Evolutionary conservation across 139 green algal species (phyloP), one percentile per base, ranked within the genome.

Genomic region (Microglena sp.): DNA sequence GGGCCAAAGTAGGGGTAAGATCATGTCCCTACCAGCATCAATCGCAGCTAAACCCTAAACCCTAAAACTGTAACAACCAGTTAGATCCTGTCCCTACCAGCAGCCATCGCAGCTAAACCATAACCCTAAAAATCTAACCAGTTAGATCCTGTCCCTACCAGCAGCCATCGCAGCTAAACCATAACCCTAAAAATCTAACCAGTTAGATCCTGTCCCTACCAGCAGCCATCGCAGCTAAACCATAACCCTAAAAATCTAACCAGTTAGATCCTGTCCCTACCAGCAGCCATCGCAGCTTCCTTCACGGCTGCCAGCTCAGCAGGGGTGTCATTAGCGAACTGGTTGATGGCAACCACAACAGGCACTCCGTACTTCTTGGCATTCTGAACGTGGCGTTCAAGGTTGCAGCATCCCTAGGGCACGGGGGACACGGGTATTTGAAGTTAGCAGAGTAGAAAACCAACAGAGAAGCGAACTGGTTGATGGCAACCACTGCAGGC

Each of bases 271-370:
- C n/a, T n/a, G n/a, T n/a, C n/a, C n/a, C n/a, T 54, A 79, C 73
- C 74, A 36, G 74, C 68, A 24, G 53, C 74, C 62, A 82, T 24
- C 0, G 78, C 74, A 6, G 71, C 74, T 3, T 32, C 1, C 2
- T 56, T 36, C n/a, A 84, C 73, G 5, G 77, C 73, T 29, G 77
- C 79, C 50, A 97, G 79, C 76, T 97, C 92, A 1, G 78, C 80
- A 8, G 84, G 67, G 4, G 87, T 90, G 82, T 98, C 92, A 21
- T 68, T 85, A 24, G 87, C 83, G 75, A 98, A 98, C 29, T 78
- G 76, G 79, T 98, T 98, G 67, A 99, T 79, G 5, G 89, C 92
- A 11, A 98, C 87, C 18, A 98, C 64, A n/a, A 96, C 90, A 0
- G 88, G 87, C n/a, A 96, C 79, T 35, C 89, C 91, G 60, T 92